Evolutionary conservation across 139 green algal genomes (phyloP).

Genomic region (Coelastrella sp.): DNA sequence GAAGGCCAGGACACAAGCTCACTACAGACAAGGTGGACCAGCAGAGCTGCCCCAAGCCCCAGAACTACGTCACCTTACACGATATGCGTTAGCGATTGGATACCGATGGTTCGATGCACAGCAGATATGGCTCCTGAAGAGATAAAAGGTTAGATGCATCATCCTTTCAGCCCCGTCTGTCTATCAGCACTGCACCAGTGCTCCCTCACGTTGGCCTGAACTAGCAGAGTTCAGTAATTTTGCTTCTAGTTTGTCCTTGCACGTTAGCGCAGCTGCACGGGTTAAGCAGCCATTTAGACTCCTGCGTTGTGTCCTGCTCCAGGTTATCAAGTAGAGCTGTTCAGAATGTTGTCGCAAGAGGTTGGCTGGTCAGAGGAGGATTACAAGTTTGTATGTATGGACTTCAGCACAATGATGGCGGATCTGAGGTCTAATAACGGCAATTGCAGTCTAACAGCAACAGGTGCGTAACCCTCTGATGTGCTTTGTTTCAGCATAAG

Average conservation of each 20-base stretch:
- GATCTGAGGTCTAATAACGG: constrained; percentile 26
- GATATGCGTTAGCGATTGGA: constrained; percentile 23
- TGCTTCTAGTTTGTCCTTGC: no score
- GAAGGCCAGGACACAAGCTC: background rate
- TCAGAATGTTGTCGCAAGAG: constrained; percentile 41
- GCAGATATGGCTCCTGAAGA: background rate
- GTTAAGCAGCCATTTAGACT: no score
- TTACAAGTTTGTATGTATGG: constrained; percentile 32
- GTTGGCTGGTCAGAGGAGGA: constrained; percentile 23
- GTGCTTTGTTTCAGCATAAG: background rate
- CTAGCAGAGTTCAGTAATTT: no score
- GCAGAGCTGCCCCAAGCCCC: background rate
- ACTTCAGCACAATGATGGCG: constrained; percentile 27
- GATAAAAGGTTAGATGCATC: background rate
- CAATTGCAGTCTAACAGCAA: constrained; percentile 26
- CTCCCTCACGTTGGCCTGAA: no score
- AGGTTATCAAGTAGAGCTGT: constrained; percentile 50
- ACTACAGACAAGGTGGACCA: no score
- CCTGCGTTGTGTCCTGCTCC: background rate
- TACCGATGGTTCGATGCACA: constrained; percentile 31
- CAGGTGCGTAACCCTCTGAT: background rate
- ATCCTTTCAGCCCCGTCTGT: background rate
- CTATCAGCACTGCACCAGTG: background rate
- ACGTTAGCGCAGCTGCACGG: no score
- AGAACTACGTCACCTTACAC: constrained; percentile 11